Percentiles rank a stretch among this genome's conserved stretches.
Conservation (phyloP, 169 alveolate species). For the Cryptosporidium bovis region DNA sequence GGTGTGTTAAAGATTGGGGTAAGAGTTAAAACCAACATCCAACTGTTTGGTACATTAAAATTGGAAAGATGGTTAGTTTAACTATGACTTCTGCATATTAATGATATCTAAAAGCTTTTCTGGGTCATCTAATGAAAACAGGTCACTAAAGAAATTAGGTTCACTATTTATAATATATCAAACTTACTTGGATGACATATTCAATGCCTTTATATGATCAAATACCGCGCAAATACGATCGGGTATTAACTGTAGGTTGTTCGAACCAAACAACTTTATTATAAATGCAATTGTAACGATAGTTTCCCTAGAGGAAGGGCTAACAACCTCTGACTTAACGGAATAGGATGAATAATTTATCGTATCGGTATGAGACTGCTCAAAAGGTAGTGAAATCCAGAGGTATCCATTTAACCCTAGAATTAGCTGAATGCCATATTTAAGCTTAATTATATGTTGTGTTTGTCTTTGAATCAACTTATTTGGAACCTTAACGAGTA, state of each 20-base stretch:
- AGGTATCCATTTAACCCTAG: constrained; percentile 90
- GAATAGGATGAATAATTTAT: constrained; percentile 53
- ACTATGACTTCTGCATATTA: background rate
- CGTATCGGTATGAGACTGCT: constrained; percentile 75
- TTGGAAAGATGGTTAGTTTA: too few relatives aligned
- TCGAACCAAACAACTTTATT: constrained; percentile 31
- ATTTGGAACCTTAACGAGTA: constrained; percentile 87
- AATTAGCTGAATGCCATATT: constrained; percentile 85
- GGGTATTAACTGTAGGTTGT: constrained; percentile 41
- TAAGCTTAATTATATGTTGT: constrained; percentile 88
- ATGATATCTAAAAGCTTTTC: background rate
- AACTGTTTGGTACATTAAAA: too few relatives aligned
- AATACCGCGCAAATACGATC: constrained; percentile 47
- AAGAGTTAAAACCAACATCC: too few relatives aligned
- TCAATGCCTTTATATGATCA: constrained; percentile 9
- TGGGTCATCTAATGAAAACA: constrained; percentile 11
- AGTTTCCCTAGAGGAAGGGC: constrained; percentile 3
- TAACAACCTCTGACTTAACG: constrained; percentile 46
- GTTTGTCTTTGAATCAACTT: constrained; percentile 87
- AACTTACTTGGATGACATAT: constrained; percentile 55
- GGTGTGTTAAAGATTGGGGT: too few relatives aligned
- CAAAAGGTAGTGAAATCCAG: constrained; percentile 82
- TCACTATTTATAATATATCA: background rate
- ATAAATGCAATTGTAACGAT: constrained; percentile 40
- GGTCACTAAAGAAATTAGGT: constrained; percentile 1